Conservation (phyloP, 495 filamentous ascomycete genomes). For the Xanthoparmelia taractica region DNA sequence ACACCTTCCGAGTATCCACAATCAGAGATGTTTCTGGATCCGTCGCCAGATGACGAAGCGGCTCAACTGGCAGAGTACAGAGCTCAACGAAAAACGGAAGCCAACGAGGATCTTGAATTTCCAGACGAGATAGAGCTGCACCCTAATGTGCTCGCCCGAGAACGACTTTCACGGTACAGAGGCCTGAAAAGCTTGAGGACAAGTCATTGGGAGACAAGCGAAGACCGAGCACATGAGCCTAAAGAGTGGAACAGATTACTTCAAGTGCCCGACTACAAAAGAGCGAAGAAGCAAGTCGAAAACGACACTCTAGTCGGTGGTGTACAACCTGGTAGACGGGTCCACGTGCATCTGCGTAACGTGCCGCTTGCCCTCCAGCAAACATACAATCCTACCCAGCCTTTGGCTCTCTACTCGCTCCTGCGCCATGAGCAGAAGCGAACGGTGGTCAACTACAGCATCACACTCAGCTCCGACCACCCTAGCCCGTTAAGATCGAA, state of each 20-base stretch:
- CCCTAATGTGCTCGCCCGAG: conserved; percentile 76
- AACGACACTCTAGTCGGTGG: conserved; percentile 80
- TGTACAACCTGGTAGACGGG: conserved; percentile 71
- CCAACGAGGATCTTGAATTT: conserved; percentile 84
- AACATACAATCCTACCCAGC: conserved; percentile 46
- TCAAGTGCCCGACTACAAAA: conserved; percentile 74
- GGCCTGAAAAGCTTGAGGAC: conserved; percentile 84
- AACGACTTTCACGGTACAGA: conserved; percentile 76
- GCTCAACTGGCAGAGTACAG: conserved; percentile 72
- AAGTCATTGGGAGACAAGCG: conserved; percentile 77
- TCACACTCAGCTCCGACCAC: conserved; percentile 67
- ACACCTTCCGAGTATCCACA: conserved; percentile 78
- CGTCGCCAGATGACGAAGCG: conserved; percentile 77
- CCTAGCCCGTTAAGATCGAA: conserved; percentile 76
- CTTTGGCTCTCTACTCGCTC: conserved; percentile 69
- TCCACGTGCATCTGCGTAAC: conserved; percentile 68
- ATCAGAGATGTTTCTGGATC: conserved; percentile 86
- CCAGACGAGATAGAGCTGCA: conserved; percentile 95
- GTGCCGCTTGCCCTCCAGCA: conserved; percentile 55
- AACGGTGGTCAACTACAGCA: conserved; percentile 76
- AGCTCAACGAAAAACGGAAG: conserved; percentile 63
- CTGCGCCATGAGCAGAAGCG: conserved; percentile 92
- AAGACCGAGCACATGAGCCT: conserved; percentile 77
- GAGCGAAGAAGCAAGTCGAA: conserved; percentile 62
- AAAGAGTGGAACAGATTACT: conserved; percentile 83